Percentiles rank a stretch among this genome's conserved stretches.
phyloP scores from a whole-genome alignment of 306 rosid species.

The Pueraria montana region DNA sequence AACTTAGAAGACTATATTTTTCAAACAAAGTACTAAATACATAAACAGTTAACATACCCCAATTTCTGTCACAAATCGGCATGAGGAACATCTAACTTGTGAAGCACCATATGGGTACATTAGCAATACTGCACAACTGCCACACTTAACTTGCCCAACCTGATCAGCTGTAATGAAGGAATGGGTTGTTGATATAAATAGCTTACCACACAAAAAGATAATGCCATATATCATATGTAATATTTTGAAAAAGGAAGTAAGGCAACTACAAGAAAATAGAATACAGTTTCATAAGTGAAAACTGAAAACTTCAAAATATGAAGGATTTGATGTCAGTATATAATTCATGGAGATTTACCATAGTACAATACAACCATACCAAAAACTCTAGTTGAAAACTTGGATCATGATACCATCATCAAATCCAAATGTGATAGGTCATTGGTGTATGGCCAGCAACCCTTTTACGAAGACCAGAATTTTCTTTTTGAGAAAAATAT shows the following conservation, averaged over 20 bases:
- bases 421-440: constrained; percentile 24
- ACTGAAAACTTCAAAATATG: constrained; percentile 16
- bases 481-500: background rate
- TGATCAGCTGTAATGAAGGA: constrained; percentile 71
- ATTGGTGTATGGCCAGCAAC: constrained; percentile 21
- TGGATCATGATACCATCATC: constrained; percentile 33
- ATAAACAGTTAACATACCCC: constrained; percentile 65
- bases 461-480: background rate
- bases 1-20: constrained; percentile 11
- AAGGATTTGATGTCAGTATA: background rate
- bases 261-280: constrained; percentile 1
- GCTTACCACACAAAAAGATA: constrained; percentile 15
- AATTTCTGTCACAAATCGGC: constrained; percentile 78
- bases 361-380: background rate
- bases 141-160: constrained; percentile 90
- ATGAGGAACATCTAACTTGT: constrained; percentile 84
- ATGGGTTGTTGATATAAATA: constrained; percentile 6
- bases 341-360: background rate
- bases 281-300: constrained; percentile 22
- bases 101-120: constrained; percentile 90
- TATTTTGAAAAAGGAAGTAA: constrained; percentile 35
- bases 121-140: constrained; percentile 76
- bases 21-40: background rate
- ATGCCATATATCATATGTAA: background rate
- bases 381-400: constrained; percentile 22